Base-by-base conservation (phyloP, 129 eudicot genomes). In the Helianthus tuberosus region DNA sequence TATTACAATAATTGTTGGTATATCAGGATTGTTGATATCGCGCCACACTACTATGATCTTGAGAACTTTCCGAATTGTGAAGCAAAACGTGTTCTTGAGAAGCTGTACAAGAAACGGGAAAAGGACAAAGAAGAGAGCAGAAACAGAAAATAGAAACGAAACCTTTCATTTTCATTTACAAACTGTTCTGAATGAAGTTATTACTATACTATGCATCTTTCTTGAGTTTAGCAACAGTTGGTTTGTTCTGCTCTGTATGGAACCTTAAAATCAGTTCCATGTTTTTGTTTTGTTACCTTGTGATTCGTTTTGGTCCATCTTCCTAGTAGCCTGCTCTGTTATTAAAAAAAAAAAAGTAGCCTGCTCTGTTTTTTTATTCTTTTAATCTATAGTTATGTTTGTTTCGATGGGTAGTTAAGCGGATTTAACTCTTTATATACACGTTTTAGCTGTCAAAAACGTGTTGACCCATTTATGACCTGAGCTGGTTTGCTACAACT, bases 1-100 rank as follows among this genome's bases (percentile, higher is more conserved):
- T n/a, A n/a, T n/a, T n/a, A n/a, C n/a, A n/a, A n/a, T n/a, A n/a
- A n/a, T n/a, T 29, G 35, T 29, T 29, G 35, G 35, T 29, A 29
- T 39, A 53, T 52, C 82, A 94, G 98, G 98, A 76, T 94, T 84
- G 84, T 94, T 36, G 97, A 94, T 61, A 76, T 94, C 53, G 97
- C 98, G 2, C 92, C 97, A 27, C 96, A 90, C 51, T 94, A 94
- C 76, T 90, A 88, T 63, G 96, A 94, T 74, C 93, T 90, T 5
- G 77, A 80, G 16, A 90, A 94, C 88, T 94, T 94, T 69, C 98
- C 98, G 3, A 77, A 88, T 17, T 94, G 98, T 60, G 98, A 94
- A 82, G 98, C 97, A 8, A 94, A 88, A 63, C 96, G 97, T 0
- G 91, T 81, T 29, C 86, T 94, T 11, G 98, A 94, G 78, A 90